Conservation (phyloP, 768 basidiomycete genomes). For the Tremella mesenterica region DNA sequence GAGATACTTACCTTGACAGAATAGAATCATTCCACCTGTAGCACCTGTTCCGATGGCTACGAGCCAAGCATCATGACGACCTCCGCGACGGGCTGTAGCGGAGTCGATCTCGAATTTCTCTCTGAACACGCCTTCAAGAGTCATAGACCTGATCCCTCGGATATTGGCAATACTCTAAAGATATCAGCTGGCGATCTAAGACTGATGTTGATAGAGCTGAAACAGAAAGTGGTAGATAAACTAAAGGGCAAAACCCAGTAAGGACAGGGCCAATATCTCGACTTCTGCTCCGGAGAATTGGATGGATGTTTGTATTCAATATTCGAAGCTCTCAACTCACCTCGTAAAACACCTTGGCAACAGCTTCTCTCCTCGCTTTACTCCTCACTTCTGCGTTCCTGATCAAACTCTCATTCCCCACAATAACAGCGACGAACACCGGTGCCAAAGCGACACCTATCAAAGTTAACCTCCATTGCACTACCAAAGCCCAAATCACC, state of each 20-base stretch:
- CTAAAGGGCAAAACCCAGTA: no score
- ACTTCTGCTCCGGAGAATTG: no score
- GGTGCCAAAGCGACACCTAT: conserved; percentile 81
- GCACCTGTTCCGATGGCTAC: conserved; percentile 78
- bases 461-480: conserved; percentile 87
- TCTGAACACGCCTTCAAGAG: conserved; percentile 63
- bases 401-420: conserved; percentile 63
- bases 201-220: no score
- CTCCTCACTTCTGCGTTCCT: conserved; percentile 66
- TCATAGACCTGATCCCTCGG: conserved; percentile 78
- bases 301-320: no score
- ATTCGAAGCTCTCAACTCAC: conserved; percentile 48
- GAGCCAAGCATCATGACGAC: conserved; percentile 72
- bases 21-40: conserved; percentile 72
- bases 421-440: conserved; percentile 66
- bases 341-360: conserved; percentile 77
- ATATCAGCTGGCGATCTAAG: conserved; percentile 2
- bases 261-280: no score
- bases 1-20: conserved; percentile 62
- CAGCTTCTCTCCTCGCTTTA: conserved; percentile 75
- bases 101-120: conserved; percentile 60
- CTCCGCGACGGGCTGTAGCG: conserved; percentile 56
- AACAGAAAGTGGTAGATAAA: no score
- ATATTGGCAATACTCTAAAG: conserved; percentile 67
- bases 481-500: conserved; percentile 75